These are phyloP conservation scores for Pseudocercospora ulei DNA, from an alignment of 2,329 filamentous ascomycete genomes.

Conservation along the genomic window DNA sequence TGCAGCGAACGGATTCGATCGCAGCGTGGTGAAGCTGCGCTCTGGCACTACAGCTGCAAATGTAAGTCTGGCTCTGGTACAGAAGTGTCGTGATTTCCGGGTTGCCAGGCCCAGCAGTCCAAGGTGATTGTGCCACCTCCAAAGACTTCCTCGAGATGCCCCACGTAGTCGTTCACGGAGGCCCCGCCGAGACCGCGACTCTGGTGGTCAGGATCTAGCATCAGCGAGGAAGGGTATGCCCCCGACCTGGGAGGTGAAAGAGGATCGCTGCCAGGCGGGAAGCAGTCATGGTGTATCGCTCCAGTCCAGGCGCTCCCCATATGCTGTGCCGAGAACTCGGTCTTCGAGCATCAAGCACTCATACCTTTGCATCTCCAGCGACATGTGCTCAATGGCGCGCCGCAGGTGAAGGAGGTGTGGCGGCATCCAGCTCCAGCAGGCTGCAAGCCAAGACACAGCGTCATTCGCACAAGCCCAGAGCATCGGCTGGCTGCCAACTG, in stretches of 20 bases:
- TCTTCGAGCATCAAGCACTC: constrained; percentile 8
- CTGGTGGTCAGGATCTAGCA: constrained; percentile 14
- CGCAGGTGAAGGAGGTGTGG: neutral
- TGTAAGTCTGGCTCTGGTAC: constrained; percentile 7
- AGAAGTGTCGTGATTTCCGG: constrained; percentile 14
- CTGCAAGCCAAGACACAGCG: no score
- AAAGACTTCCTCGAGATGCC: neutral
- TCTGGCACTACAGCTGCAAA: constrained; percentile 13
- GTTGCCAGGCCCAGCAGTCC: constrained; percentile 18
- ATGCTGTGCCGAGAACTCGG: neutral
- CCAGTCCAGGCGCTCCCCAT: neutral
- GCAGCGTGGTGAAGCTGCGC: constrained; percentile 7
- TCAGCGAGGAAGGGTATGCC: constrained; percentile 14
- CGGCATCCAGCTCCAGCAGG: no score
- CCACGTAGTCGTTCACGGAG: constrained; percentile 4
- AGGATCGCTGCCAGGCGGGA: neutral
- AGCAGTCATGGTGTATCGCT: neutral
- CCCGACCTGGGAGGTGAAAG: constrained; percentile 4
- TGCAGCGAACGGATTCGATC: neutral
- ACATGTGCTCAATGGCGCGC: neutral
- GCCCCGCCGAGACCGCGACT: constrained; percentile 8
- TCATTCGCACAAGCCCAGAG: constrained; percentile 8
- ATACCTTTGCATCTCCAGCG: neutral
- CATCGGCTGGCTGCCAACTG: constrained; percentile 3
- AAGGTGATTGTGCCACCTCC: constrained; percentile 12